Percentiles rank a stretch among this genome's conserved stretches.
Conservation (phyloP, 306 rosid genomes). For the Rubus idaeus region DNA sequence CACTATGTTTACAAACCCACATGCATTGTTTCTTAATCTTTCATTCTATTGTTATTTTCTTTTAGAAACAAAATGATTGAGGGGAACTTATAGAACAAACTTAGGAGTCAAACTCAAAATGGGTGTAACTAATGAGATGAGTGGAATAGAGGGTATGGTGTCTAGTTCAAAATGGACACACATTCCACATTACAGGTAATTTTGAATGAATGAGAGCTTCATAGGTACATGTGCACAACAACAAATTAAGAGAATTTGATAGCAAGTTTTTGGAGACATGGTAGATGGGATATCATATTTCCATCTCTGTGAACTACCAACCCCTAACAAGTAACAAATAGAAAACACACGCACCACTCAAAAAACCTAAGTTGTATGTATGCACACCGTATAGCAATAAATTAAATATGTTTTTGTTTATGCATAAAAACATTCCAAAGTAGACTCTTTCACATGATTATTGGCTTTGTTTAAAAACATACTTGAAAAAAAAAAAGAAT, state of each 20-base stretch:
- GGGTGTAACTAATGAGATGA: conserved; percentile 14
- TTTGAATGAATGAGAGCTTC: not conserved
- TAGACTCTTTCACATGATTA: not conserved
- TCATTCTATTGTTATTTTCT: not conserved
- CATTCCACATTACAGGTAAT: not conserved
- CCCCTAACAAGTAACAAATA: not conserved
- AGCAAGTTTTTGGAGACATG: not conserved
- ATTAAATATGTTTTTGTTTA: not conserved
- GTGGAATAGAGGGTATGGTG: conserved; percentile 42
- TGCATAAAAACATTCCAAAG: not conserved
- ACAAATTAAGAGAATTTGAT: not conserved
- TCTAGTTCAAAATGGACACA: conserved; percentile 39
- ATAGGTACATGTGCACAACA: not conserved
- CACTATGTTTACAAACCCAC: not conserved
- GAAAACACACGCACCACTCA: not conserved
- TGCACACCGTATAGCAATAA: not conserved
- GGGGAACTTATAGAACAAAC: conserved; percentile 13
- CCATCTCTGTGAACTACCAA: conserved; percentile 12
- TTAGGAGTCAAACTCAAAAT: conserved; percentile 32
- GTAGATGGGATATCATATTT: conserved; percentile 14
- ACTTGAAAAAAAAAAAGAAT: not conserved
- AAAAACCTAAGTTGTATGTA: not conserved
- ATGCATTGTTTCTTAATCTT: not conserved
- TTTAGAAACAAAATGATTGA: not conserved
- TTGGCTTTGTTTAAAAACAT: not conserved